Evolutionary conservation across 768 basidiomycete genomes (phyloP), one percentile per base, ranked within the genome.

Genomic region (Kwoniella newhampshirensis): DNA sequence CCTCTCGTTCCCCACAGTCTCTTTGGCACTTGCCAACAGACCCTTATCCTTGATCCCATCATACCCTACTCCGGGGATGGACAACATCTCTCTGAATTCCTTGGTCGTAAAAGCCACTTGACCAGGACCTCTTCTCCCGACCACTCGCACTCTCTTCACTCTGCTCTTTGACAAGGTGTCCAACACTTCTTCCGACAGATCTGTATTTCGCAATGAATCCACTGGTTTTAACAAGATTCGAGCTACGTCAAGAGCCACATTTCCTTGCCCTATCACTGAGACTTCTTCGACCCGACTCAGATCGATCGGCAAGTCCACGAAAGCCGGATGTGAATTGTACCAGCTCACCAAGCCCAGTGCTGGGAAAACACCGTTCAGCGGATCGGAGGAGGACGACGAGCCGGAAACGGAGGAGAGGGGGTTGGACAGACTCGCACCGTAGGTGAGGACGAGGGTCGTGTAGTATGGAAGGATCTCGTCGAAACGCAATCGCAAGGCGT

Each of bases 81-180:
- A 73, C 64, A 84, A 73, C 80, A 97, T 82, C 77, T 98, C 94
- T 21, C 94, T 81, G 3, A 96, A 81, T 75, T 99, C 94, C 75
- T 97, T 97, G 30, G 87, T 85, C 3, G 92, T 91, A 70, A 92
- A 94, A 0, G 89, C 86, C 1, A 88, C 91, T 71, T 97, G 87
- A 6, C 86, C 81, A 0, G 91, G 91, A 0, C 94, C 93, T 12
- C 94, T 83, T 44, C 94, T 81, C 0, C 84, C 93, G 23, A 96
- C 80, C 45, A 93, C 88, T 13, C 86, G 85, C 39, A 99, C 86
- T 55, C 87, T 87, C 66, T 81, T 79, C 28, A 98, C 83, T 13
- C 78, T 60, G 8, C 86, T 88, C 6, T 78, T 76, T 0, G 77
- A 74, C 11, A 97, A 81, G 11, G 86, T 81, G 1, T 84, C 82